phyloP scores from a whole-genome alignment of 2,329 filamentous ascomycete genomes.

The Fusarium sp. region DNA sequence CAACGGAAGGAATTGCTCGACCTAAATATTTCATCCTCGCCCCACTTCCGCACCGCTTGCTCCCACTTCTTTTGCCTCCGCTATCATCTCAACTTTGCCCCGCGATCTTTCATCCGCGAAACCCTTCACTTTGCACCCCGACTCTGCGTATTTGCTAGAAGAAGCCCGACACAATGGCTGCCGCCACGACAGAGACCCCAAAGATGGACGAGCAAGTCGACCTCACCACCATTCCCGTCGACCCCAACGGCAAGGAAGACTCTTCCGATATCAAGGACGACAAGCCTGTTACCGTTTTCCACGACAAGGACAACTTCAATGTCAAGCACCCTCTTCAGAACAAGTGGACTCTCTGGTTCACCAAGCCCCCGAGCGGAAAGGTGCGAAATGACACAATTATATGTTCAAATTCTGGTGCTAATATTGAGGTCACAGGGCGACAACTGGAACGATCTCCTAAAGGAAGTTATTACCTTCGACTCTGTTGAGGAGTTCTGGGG shows the following conservation, averaged over 20 bases:
- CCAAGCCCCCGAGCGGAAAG: slow-evolving; percentile 96
- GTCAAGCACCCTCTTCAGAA: slow-evolving; percentile 99
- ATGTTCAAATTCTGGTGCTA: slow-evolving; percentile 21
- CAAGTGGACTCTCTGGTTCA: slow-evolving; percentile 99
- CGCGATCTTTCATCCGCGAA: slow-evolving; percentile 47
- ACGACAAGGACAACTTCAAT: slow-evolving; percentile 99
- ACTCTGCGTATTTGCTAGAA: slow-evolving; percentile 21
- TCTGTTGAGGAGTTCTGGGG: slow-evolving; percentile 99
- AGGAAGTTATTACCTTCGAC: slow-evolving; percentile 98
- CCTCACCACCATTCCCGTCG: slow-evolving; percentile 77
- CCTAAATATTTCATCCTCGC: slow-evolving; percentile 42
- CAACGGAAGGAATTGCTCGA: slow-evolving; percentile 50
- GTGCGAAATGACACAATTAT: slow-evolving; percentile 62
- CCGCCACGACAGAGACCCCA: slow-evolving; percentile 52
- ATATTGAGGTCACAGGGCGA: slow-evolving; percentile 75
- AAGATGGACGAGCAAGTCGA: slow-evolving; percentile 72
- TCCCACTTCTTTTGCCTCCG: slow-evolving; percentile 42
- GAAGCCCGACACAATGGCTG: slow-evolving; percentile 54
- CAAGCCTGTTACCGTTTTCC: slow-evolving; percentile 92
- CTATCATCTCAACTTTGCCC: slow-evolving; percentile 47
- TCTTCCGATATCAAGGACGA: slow-evolving; percentile 65
- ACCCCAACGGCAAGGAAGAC: slow-evolving; percentile 71
- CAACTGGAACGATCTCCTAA: slow-evolving; percentile 98
- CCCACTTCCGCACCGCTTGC: slow-evolving; percentile 41
- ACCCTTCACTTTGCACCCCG: slow-evolving; percentile 25